Evolutionary conservation across 495 filamentous ascomycete genomes (phyloP).

Genomic region (Neurospora sp.): DNA sequence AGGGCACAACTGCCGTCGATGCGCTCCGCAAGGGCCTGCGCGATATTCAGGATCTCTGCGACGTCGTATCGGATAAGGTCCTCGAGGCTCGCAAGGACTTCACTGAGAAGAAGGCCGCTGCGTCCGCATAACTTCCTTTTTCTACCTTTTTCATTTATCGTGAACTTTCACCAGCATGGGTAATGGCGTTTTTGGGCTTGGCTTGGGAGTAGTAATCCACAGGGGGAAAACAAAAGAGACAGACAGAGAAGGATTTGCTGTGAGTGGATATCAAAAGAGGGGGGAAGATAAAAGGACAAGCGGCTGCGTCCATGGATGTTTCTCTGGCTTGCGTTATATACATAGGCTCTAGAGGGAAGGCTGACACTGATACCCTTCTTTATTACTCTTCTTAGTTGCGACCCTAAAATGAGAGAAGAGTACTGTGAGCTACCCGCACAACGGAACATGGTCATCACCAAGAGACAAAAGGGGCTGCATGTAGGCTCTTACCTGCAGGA

Average conservation of each 20-base stretch:
- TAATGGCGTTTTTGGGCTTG: slow-evolving; percentile 19
- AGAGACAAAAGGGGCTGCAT: not conserved
- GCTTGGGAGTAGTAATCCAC: not conserved
- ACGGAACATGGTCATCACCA: not conserved
- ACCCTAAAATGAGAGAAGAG: slow-evolving; percentile 24
- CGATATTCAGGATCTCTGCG: slow-evolving; percentile 82
- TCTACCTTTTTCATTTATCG: not conserved
- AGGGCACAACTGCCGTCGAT: slow-evolving; percentile 67
- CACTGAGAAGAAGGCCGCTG: slow-evolving; percentile 21
- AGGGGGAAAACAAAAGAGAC: not conserved
- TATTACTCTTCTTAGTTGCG: slow-evolving; percentile 34
- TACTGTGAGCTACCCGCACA: not conserved
- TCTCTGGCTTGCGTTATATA: not conserved
- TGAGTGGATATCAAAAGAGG: not conserved
- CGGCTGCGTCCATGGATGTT: not conserved
- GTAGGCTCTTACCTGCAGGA: slow-evolving; percentile 62
- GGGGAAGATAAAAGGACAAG: not conserved
- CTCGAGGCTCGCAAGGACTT: slow-evolving; percentile 53
- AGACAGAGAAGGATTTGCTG: not conserved
- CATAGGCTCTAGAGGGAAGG: not conserved
- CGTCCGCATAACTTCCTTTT: not conserved
- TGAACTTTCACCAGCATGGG: slow-evolving; percentile 1
- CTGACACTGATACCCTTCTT: not conserved
- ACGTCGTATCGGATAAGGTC: slow-evolving; percentile 84
- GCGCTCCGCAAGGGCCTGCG: slow-evolving; percentile 82